Percentiles rank a stretch among this genome's conserved stretches.
Conservation (phyloP, 1,284 basidiomycete genomes). For the Exobasidium cylindrosporum region DNA sequence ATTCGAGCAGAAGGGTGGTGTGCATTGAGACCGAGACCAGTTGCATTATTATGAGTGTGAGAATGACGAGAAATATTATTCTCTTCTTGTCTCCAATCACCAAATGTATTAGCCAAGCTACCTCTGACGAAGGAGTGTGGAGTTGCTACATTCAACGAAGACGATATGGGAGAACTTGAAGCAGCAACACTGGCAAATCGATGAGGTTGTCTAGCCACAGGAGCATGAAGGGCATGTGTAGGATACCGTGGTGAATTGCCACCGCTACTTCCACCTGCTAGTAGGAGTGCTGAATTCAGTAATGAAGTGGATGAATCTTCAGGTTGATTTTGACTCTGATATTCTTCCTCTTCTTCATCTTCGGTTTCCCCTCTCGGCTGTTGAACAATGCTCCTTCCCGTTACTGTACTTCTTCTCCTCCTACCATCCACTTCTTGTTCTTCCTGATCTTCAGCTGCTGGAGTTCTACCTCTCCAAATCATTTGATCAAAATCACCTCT, state of each 20-base stretch:
- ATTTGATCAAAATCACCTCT: constrained; percentile 47
- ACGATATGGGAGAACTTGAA: not conserved
- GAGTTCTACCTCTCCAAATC: constrained; percentile 25
- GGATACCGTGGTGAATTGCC: not conserved
- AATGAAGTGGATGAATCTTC: not conserved
- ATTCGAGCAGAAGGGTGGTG: not conserved
- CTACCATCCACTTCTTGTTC: not conserved
- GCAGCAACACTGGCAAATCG: constrained; percentile 13
- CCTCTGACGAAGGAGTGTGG: not conserved
- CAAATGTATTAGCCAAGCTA: not conserved
- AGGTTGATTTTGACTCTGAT: not conserved
- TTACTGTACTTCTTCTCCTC: not conserved
- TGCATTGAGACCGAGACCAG: not conserved
- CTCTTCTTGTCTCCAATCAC: not conserved
- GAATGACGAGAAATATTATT: not conserved
- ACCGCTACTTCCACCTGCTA: not conserved
- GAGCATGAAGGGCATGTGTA: not conserved
- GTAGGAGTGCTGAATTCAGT: constrained; percentile 1
- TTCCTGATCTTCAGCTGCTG: constrained; percentile 7
- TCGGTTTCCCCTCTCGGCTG: not conserved
- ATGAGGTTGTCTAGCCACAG: constrained; percentile 11
- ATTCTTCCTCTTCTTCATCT: not conserved
- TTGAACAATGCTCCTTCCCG: not conserved
- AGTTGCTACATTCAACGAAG: not conserved
- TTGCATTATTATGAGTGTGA: not conserved